Conservation (phyloP, 202 grass and related monocot genomes). For the Digitaria exilis region DNA sequence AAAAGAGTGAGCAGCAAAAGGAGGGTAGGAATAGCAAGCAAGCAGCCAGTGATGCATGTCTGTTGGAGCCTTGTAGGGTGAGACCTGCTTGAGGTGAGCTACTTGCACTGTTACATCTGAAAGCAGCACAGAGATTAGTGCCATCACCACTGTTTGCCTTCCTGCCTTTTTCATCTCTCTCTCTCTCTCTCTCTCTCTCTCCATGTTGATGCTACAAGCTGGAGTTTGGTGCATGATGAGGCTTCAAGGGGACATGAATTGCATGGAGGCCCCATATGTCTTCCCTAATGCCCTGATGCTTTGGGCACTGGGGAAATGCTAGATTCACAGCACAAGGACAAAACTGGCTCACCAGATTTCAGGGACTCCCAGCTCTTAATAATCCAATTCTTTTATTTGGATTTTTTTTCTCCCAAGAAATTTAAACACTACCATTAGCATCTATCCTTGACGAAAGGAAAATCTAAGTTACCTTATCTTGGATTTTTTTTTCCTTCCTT, state of each 20-base stretch:
- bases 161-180: slow-evolving; percentile 2
- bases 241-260: slow-evolving; percentile 64
- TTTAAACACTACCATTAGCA: slow-evolving; percentile 4
- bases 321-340: slow-evolving; percentile 32
- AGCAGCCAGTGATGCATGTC: slow-evolving; percentile 36
- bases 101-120: slow-evolving; percentile 51
- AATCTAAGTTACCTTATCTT: slow-evolving; percentile 49
- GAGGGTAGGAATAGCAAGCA: slow-evolving; percentile 35
- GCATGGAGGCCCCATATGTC: slow-evolving; percentile 66
- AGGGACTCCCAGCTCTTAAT: slow-evolving; percentile 21
- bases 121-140: slow-evolving; percentile 53
- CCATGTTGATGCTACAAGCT: slow-evolving; percentile 43
- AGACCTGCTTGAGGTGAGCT: slow-evolving; percentile 42
- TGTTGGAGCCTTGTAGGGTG: slow-evolving; percentile 40
- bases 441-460: slow-evolving; percentile 16
- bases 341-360: slow-evolving; percentile 38
- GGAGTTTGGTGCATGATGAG: slow-evolving; percentile 68
- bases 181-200: slow-evolving; percentile 41
- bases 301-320: slow-evolving; percentile 35
- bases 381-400: slow-evolving; percentile 13
- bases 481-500: slow-evolving; percentile 56
- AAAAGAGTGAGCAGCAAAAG: slow-evolving; percentile 44
- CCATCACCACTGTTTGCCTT: slow-evolving; percentile 43
- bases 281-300: slow-evolving; percentile 42
- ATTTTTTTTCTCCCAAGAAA: slow-evolving; percentile 26